Evolutionary conservation across 2,329 filamentous ascomycete genomes (phyloP).

Genomic region (Colletotrichum incanum): DNA sequence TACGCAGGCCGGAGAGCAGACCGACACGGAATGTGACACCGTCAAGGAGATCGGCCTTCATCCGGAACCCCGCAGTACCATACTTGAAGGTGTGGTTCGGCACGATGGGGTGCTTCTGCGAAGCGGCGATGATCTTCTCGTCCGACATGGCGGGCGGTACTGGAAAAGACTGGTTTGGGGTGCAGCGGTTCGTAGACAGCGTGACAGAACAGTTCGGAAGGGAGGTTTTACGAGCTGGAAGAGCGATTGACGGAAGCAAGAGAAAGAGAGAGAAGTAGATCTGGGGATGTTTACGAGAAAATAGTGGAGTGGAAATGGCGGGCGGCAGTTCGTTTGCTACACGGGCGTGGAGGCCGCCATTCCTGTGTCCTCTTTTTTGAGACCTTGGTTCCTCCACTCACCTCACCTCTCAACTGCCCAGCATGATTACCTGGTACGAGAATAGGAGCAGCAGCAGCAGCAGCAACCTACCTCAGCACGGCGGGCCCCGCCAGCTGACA

Average conservation of each 20-base stretch:
- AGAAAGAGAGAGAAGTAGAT: conserved; percentile 29
- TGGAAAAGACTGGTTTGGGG: conserved; percentile 4
- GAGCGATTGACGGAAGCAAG: conserved; percentile 20
- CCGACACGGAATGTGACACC: conserved; percentile 95
- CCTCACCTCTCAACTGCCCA: conserved; percentile 25
- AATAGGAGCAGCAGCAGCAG: conserved; percentile 4
- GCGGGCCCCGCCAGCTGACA: conserved; percentile 35
- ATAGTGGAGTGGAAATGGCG: conserved; percentile 36
- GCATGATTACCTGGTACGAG: conserved; percentile 10
- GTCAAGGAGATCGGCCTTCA: conserved; percentile 85
- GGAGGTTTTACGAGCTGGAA: background rate
- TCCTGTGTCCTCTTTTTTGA: conserved; percentile 29
- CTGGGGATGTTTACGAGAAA: conserved; percentile 39
- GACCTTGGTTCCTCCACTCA: conserved; percentile 27
- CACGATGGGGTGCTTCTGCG: conserved; percentile 74
- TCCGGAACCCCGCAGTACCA: conserved; percentile 78
- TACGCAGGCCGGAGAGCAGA: conserved; percentile 88
- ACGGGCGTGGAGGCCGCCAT: conserved; percentile 38
- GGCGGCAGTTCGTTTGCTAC: conserved; percentile 12
- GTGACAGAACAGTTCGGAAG: conserved; percentile 3
- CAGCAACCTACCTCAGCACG: conserved; percentile 5
- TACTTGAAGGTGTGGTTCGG: conserved; percentile 73
- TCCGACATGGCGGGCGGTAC: conserved; percentile 61
- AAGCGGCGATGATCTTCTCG: conserved; percentile 71
- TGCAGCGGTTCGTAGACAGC: conserved; percentile 15